A percentile compares a stretch with the other conserved stretches of the same genome.
phyloP scores from a whole-genome alignment of 768 basidiomycete genomes.

The Butyriboletus loyo region DNA sequence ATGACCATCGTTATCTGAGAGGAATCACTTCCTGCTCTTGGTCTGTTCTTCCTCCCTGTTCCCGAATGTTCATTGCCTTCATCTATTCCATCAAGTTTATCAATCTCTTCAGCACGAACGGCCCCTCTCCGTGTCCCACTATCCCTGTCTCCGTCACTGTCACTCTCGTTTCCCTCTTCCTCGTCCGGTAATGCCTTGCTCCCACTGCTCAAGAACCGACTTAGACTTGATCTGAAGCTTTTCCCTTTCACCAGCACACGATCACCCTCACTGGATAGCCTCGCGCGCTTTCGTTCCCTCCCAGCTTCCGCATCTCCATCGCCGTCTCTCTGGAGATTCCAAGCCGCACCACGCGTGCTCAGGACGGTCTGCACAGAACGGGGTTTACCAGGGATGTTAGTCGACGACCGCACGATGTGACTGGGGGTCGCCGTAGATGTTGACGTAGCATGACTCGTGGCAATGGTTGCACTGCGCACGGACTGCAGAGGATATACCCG shows the following conservation, averaged over 20 bases:
- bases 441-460: background rate
- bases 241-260: constrained; percentile 18
- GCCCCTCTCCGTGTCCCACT: background rate
- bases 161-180: constrained; percentile 16
- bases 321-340: constrained; percentile 37
- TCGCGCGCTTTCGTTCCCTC: constrained; percentile 39
- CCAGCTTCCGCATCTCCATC: constrained; percentile 12
- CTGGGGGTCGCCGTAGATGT: background rate
- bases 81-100: constrained; percentile 11
- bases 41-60: constrained; percentile 6
- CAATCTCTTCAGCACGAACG: constrained; percentile 8
- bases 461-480: background rate
- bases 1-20: constrained; percentile 21
- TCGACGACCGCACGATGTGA: background rate
- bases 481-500: background rate
- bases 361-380: constrained; percentile 41
- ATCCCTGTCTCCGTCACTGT: constrained; percentile 6
- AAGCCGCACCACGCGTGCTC: constrained; percentile 50
- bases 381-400: constrained; percentile 13
- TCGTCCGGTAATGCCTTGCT: constrained; percentile 25
- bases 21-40: constrained; percentile 10
- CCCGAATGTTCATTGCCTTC: background rate
- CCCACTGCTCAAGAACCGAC: constrained; percentile 52
- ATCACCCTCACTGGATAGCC: constrained; percentile 13
- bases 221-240: constrained; percentile 46